Evolutionary conservation across 805 yeast species (phyloP).

Genomic region (Naumovozyma castellii): DNA sequence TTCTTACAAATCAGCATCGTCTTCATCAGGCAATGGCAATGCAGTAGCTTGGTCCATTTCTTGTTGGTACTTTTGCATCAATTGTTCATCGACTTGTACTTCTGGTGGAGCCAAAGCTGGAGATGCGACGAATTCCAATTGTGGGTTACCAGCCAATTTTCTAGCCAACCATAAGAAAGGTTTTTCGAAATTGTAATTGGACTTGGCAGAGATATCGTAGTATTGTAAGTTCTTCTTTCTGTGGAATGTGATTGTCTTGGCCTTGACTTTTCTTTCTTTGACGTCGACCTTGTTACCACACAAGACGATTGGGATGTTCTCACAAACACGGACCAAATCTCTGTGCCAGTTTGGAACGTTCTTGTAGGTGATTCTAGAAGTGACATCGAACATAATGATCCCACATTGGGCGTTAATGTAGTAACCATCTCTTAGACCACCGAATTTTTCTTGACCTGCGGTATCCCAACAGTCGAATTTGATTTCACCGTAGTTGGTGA

Average conservation of each 20-base stretch:
- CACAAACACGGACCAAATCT: slow-evolving; percentile 98
- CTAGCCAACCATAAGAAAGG: slow-evolving; percentile 99
- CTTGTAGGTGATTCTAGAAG: slow-evolving; percentile 98
- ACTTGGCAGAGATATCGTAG: slow-evolving; percentile 98
- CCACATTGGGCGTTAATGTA: slow-evolving; percentile 98
- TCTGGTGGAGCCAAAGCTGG: slow-evolving; percentile 99
- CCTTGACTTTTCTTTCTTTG: slow-evolving; percentile 99
- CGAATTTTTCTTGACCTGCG: slow-evolving; percentile 99
- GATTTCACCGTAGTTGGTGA: slow-evolving; percentile 97
- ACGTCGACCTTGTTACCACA: slow-evolving; percentile 99
- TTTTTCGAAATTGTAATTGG: slow-evolving; percentile 98
- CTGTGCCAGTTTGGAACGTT: slow-evolving; percentile 99
- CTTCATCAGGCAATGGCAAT: slow-evolving; percentile 99
- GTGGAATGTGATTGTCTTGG: slow-evolving; percentile 99
- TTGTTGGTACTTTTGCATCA: slow-evolving; percentile 97
- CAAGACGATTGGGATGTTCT: slow-evolving; percentile 96
- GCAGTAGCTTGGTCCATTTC: slow-evolving; percentile 99
- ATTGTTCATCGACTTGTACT: slow-evolving; percentile 90
- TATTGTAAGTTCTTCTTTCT: slow-evolving; percentile 99
- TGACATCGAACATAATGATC: slow-evolving; percentile 98
- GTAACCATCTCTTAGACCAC: slow-evolving; percentile 99
- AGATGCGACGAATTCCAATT: slow-evolving; percentile 95
- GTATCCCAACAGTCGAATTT: slow-evolving; percentile 99
- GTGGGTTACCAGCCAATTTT: slow-evolving; percentile 96
- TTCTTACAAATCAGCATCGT: slow-evolving; percentile 91